Base-by-base conservation (phyloP, 257 asterid genomes). In the Orobanche coerulescens region DNA sequence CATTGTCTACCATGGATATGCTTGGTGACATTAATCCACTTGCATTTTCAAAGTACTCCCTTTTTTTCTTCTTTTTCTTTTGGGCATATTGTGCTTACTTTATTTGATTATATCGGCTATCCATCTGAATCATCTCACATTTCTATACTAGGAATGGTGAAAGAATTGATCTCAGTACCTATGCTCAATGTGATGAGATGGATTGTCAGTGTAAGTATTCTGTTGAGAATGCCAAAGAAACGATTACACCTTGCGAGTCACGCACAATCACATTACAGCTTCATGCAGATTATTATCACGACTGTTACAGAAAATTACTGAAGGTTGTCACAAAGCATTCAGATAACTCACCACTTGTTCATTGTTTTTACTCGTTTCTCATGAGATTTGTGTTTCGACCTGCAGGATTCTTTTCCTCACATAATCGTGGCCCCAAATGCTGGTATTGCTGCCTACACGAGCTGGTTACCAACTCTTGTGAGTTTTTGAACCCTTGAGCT, bases 391-490 rank as follows among this genome's bases (percentile, higher is more conserved):
- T 24, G n/a, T n/a, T n/a, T 64, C 40, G 37, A 30, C 71, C 25
- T 72, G 53, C 73, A 90, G 96, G 82, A 70, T 58, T 79, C 83
- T 24, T 40, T 44, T 43, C 98, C 98, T 47, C 71, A 77, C 76
- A 58, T 92, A 68, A 64, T 92, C 71, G 46, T 92, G 31, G 94
- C 95, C 33, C 93, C 85, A 43, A 86, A 92, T 80, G 98, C 96
- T 52, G 98, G 98, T 62, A 37, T 92, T 40, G 96, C 95, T 64
- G 98, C 96, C 61, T 92, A 88, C 74, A 67, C 34, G 44, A 84
- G 94, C 85, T 92, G 98, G 98, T 65, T 86, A 58, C 98, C 88
- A 8, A 88, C 98, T 16, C 67, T 92, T 69, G 98, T 90, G 64
- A 81, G 94, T 78, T 61, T 34, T 40, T 24, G 14, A 50, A 66